These are phyloP conservation scores for Warburgia ugandensis DNA, from an alignment of 164 flowering plant genomes.

Conservation along the genomic window DNA sequence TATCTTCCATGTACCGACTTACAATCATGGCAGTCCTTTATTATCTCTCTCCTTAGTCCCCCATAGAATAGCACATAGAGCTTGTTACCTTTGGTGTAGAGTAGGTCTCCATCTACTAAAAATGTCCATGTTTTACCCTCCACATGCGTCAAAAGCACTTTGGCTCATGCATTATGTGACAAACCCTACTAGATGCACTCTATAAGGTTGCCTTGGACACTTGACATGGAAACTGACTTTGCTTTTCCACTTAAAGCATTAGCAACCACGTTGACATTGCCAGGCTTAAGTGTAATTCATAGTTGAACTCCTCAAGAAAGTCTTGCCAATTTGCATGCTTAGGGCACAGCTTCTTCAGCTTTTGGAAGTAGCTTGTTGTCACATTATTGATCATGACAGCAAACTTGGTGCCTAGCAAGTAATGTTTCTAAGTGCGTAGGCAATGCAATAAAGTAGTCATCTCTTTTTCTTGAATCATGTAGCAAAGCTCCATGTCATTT, in stretches of 20 bases:
- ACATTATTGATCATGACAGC: constrained; percentile 3
- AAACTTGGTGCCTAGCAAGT: background rate
- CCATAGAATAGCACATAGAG: no score
- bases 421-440: constrained; percentile 3
- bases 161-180: no score
- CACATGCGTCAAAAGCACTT: no score
- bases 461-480: constrained; percentile 7
- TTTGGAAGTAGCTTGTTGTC: constrained; percentile 5
- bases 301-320: background rate
- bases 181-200: no score
- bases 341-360: background rate
- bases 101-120: no score
- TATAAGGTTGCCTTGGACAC: no score
- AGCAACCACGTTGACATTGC: background rate
- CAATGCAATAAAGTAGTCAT: constrained; percentile 1
- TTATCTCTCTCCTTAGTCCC: no score
- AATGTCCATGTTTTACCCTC: no score
- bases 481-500: background rate
- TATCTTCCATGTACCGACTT: no score
- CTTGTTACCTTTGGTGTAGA: no score
- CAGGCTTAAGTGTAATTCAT: background rate
- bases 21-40: no score
- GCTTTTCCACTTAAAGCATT: constrained; percentile 1
- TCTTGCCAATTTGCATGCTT: constrained; percentile 3
- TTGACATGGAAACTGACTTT: background rate